A percentile compares a stretch with the other conserved stretches of the same genome.
Conservation (phyloP, 768 basidiomycete species). For the Lactarius tabidus region DNA sequence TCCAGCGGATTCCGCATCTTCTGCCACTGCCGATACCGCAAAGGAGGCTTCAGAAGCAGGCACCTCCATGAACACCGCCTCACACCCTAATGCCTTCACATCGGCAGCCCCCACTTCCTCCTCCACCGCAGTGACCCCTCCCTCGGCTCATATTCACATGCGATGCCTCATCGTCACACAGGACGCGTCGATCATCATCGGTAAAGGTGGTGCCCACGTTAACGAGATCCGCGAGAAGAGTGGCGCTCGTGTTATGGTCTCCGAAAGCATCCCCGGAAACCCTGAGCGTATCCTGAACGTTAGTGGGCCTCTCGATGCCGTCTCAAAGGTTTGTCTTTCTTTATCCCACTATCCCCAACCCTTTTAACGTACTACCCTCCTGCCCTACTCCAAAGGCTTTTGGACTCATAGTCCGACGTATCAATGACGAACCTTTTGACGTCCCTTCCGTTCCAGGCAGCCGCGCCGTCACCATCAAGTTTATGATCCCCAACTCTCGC, state of each 20-base stretch:
- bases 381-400: conserved; percentile 65
- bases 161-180: conserved; percentile 98
- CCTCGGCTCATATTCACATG: conserved; percentile 91
- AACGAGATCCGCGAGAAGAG: conserved; percentile 99
- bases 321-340: conserved; percentile 73
- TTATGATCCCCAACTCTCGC: conserved; percentile 98
- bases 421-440: conserved; percentile 99
- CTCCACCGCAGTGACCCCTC: conserved; percentile 44
- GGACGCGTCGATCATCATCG: conserved; percentile 99
- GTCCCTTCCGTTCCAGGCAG: conserved; percentile 97
- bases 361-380: neutral
- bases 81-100: conserved; percentile 40
- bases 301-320: conserved; percentile 95
- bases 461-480: conserved; percentile 98
- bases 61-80: conserved; percentile 34
- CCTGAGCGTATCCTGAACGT: conserved; percentile 99
- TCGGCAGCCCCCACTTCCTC: conserved; percentile 54
- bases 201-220: conserved; percentile 91
- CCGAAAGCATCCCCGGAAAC: conserved; percentile 97
- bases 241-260: conserved; percentile 93
- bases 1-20: conserved; percentile 45
- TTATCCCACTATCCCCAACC: conserved; percentile 12
- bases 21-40: conserved; percentile 53
- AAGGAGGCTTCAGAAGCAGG: conserved; percentile 36
- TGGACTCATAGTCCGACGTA: conserved; percentile 95